These are phyloP conservation scores for Rhizophlyctis rosea DNA, from an alignment of 192 early-diverging fungal species.

Conservation along the genomic window DNA sequence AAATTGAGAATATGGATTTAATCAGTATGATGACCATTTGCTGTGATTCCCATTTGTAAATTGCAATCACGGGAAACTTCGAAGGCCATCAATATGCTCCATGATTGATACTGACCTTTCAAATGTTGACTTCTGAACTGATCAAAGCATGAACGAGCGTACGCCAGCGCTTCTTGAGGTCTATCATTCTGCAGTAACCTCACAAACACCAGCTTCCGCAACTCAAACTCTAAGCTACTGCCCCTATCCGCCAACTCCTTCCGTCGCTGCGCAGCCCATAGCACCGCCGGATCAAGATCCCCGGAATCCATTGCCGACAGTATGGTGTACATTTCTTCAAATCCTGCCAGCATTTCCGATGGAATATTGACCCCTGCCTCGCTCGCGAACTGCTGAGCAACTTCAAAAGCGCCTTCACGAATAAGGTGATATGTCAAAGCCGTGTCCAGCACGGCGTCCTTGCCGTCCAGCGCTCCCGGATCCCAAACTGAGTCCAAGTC, in stretches of 20 bases:
- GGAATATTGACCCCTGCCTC: conserved; percentile 33
- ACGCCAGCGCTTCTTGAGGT: conserved; percentile 61
- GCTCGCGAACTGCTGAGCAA: conserved; percentile 63
- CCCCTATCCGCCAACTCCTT: conserved; percentile 52
- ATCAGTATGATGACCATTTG: neutral
- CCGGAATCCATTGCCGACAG: conserved; percentile 57
- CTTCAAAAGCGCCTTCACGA: conserved; percentile 77
- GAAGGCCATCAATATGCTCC: neutral
- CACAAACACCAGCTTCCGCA: conserved; percentile 76
- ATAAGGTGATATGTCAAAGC: conserved; percentile 77
- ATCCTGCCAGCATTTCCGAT: conserved; percentile 55
- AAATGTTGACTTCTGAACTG: conserved; percentile 61
- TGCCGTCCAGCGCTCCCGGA: conserved; percentile 74
- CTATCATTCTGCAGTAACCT: conserved; percentile 58
- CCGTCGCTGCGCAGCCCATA: conserved; percentile 69
- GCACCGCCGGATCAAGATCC: conserved; percentile 62
- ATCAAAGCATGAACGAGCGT: conserved; percentile 70
- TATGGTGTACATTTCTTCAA: conserved; percentile 80
- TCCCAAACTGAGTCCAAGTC: conserved; percentile 46
- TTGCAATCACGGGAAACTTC: neutral
- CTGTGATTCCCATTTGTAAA: neutral
- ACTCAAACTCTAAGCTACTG: conserved; percentile 80
- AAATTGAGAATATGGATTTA: neutral
- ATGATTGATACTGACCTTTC: too few species aligned
- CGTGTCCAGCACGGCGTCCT: conserved; percentile 58